These are phyloP conservation scores for Trichophaea hybrida DNA, from an alignment of 2,329 filamentous ascomycete species.

Conservation along the genomic window DNA sequence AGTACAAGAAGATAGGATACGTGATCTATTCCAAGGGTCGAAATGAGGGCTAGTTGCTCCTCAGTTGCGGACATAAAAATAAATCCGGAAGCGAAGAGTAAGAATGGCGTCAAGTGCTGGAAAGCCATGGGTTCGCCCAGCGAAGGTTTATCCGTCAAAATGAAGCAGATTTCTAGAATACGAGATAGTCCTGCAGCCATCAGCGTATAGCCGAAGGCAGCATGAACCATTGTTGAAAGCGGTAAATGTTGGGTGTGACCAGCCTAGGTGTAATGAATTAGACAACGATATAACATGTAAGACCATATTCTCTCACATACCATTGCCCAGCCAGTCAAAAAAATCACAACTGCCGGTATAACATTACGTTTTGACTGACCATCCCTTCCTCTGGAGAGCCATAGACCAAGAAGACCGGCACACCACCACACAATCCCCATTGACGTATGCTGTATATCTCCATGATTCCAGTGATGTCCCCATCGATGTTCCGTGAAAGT, in stretches of 20 bases:
- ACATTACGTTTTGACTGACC: slow-evolving; percentile 84
- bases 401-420: slow-evolving; percentile 78
- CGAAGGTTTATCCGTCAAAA: slow-evolving; percentile 57
- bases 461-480: slow-evolving; percentile 76
- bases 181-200: slow-evolving; percentile 77
- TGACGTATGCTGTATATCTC: slow-evolving; percentile 94
- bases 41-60: slow-evolving; percentile 69
- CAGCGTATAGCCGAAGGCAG: slow-evolving; percentile 82
- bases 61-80: slow-evolving; percentile 95
- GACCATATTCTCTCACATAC: not conserved
- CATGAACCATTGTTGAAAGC: slow-evolving; percentile 76
- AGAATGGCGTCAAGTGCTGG: slow-evolving; percentile 55
- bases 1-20: slow-evolving; percentile 86
- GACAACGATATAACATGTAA: not conserved
- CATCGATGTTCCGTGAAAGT: slow-evolving; percentile 91
- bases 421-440: slow-evolving; percentile 99
- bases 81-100: slow-evolving; percentile 84
- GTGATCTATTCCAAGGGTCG: slow-evolving; percentile 62
- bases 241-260: slow-evolving; percentile 72
- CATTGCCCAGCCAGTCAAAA: slow-evolving; percentile 93
- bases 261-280: slow-evolving; percentile 33
- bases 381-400: slow-evolving; percentile 72
- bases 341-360: slow-evolving; percentile 76
- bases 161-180: slow-evolving; percentile 81
- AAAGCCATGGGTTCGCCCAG: slow-evolving; percentile 57